Evolutionary conservation across 2,329 filamentous ascomycete genomes (phyloP), one percentile per base, ranked within the genome.

Genomic region (Fusarium buxicola): DNA sequence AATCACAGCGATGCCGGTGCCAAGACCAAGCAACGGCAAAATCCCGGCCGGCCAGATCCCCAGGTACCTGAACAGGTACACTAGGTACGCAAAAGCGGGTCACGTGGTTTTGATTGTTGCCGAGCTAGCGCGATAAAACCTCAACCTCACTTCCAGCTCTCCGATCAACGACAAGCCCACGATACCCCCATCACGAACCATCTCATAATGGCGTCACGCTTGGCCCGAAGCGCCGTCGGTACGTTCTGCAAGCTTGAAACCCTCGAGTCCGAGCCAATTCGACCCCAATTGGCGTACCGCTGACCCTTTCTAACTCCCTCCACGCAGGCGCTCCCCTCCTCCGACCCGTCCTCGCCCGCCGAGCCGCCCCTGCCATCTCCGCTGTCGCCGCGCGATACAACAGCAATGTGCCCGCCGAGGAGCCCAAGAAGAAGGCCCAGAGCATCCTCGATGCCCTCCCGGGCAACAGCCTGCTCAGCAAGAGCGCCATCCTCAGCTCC

Each of bases 361-460:
- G 90, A 80, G 81, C 86, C 76, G 81, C 94, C 75, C 91, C 92
- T 80, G 88, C 91, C 77, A 74, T 94, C 81, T 84, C 86, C 77
- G 85, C 88, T 74, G 86, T 88, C 73, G 81, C 86, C 71, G 84
- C 82, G 68, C 90, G 92, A 77, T 85, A 87, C 77, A 82, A 86
- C 73, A 94, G 92, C 76, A 90, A 88, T 78, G 87, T 94, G 53
- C 92, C 94, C 63, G 80, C 89, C 72, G 89, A 95, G 80, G 92
- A 97, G 75, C 94, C 96, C 77, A 94, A 97, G 86, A 92, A 91
- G 84, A 97, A 96, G 88, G 95, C 95, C 60, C 91, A 96, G 84
- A 96, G 93, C 68, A 91, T 99, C 80, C 84, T 99, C 75, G 93
- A 99, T 75, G 84, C 94, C 66, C 87, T 99, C 51, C 95, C 95